Base-by-base conservation (phyloP, 768 basidiomycete species). In the Boletus huronensis region DNA sequence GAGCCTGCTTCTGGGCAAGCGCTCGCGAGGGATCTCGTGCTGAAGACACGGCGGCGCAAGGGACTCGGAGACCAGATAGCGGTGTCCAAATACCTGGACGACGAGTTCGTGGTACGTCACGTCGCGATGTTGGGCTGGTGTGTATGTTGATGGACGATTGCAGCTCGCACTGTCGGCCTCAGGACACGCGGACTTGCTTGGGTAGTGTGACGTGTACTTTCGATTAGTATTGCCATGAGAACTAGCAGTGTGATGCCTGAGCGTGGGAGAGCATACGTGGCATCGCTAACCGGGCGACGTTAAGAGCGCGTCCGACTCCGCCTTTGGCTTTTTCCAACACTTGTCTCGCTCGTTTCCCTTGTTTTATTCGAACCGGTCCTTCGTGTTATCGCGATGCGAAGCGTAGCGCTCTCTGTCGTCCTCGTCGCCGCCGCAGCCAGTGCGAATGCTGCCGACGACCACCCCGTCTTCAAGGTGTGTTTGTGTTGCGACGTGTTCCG, bases 1-100 rank as follows among this genome's bases (percentile, higher is more conserved):
- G 97, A 99, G 70, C 97, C 97, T 48, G 97, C 96, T 34, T 93
- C 94, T 42, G 96, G 97, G 11, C 95, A 98, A 69, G 88, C 92
- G 26, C 78, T 98, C 40, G 95, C 96, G 43, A 75, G 96, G 59
- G 96, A 99, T 74, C 80, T 99, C 40, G 94, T 98, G 42, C 77
- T 99, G 50, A 99, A 99, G 77, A 98, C 96, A 19, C 84, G 97
- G 54, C 80, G 97, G 74, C 79, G 97, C 67, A 99, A 99, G 70
- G 97, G 97, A 21, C 82, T 98, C 28, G 93, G 93, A 25, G 96
- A 98, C 72, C 91, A 93, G 74, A 96, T 98, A 58, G 92, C 94
- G 8, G 95, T 97, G 57, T 93, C 94, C 31, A 98, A 97, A 72
- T 98, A 97, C 74, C 71, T 98, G 68, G 95, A 98, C 70, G 93